A percentile compares a stretch with the other conserved stretches of the same genome.
Conservation (phyloP, 2,329 filamentous ascomycete genomes). For the Leptographium flavum region DNA sequence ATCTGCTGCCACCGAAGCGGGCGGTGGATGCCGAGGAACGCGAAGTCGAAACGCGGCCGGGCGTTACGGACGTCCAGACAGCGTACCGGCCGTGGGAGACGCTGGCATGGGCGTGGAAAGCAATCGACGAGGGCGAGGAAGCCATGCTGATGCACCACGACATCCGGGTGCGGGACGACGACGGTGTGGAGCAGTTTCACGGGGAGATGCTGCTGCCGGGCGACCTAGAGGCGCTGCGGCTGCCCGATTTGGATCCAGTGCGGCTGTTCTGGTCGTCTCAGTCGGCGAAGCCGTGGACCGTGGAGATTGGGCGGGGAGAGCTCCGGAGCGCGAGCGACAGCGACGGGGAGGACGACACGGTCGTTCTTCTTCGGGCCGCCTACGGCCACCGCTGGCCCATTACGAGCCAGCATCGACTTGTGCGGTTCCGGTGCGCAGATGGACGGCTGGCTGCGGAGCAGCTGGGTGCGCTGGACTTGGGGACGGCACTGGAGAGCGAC, state of each 20-base stretch:
- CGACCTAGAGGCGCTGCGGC: conserved; percentile 19
- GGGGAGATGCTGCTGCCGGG: conserved; percentile 31
- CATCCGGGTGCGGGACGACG: conserved; percentile 21
- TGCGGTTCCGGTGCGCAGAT: conserved; percentile 24
- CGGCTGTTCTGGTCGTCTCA: conserved; percentile 24
- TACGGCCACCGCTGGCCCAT: conserved; percentile 32
- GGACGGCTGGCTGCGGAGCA: conserved; percentile 15
- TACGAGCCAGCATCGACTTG: conserved; percentile 24
- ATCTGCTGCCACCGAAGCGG: conserved; percentile 51
- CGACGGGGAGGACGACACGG: conserved; percentile 28
- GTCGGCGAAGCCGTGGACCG: conserved; percentile 19
- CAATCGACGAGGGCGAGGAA: neutral
- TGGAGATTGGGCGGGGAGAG: conserved; percentile 15
- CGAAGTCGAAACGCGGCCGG: conserved; percentile 22
- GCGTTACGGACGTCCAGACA: conserved; percentile 21
- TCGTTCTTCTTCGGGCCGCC: conserved; percentile 29
- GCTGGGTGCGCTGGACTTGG: conserved; percentile 14
- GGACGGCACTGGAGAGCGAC: no score
- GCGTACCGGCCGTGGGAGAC: conserved; percentile 31
- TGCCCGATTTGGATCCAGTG: conserved; percentile 17
- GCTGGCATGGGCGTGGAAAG: conserved; percentile 28
- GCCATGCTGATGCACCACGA: conserved; percentile 15
- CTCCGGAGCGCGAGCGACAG: neutral
- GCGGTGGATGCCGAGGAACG: conserved; percentile 13
- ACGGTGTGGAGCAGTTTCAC: conserved; percentile 17